Evolutionary conservation across 441 rosid species (phyloP), one percentile per base, ranked within the genome.

Genomic region (Erysimum cheiri): DNA sequence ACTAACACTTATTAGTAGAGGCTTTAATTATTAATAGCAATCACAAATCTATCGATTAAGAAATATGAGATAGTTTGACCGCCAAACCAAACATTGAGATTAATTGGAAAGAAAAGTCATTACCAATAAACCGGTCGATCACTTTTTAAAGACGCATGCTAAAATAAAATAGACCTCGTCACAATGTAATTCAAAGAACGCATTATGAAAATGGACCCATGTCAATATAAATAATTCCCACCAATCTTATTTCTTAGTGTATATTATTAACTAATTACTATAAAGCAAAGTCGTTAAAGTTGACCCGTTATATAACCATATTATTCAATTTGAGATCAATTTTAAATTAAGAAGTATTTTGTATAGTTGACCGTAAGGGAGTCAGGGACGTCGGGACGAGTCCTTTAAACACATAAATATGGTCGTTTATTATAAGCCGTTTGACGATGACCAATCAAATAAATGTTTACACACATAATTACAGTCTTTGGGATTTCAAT

Each of bases 251-350:
- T 22, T 22, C 33, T 37, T 36, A 63, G 54, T 64, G 66, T 65
- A 57, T 55, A 63, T 52, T 28, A 24, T 60, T 60, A 70, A 33
- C 44, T 71, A 8, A 70, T 22, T 50, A 31, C 8, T 40, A 32
- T n/a, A 43, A 63, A 17, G 52, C 36, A 47, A 49, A 47, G 76
- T 28, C 76, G 71, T 72, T 49, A 72, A 65, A 15, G 31, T 72
- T 65, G 77, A 64, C 76, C 8, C 35, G 13, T 32, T n/a, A n/a
- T 55, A 32, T 53, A 62, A 41, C 53, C 26, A 40, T 57, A 68
- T 32, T 49, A 14, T 59, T 49, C 66, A 59, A 54, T 44, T 14
- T 44, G 8, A 53, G 67, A 40, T 13, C 53, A 60, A 41, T 22
- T 40, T 52, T 40, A 19, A 41, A 33, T 24, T 26, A 8, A 29